A percentile compares a stretch with the other conserved stretches of the same genome.
Conservation (phyloP, 2,329 filamentous ascomycete genomes). For the Fusarium penzigii region DNA sequence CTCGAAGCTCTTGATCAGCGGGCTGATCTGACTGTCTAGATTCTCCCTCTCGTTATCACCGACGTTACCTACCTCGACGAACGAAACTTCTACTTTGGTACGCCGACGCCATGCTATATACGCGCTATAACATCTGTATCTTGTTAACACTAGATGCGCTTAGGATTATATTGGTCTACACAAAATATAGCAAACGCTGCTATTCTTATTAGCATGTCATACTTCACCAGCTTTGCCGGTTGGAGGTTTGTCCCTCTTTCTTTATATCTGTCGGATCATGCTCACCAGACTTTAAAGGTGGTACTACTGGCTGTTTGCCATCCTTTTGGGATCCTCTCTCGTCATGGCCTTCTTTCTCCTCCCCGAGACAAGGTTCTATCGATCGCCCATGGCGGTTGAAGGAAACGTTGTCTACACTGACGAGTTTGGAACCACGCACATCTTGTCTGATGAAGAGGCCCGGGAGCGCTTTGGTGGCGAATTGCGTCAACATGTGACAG, state of each 20-base stretch:
- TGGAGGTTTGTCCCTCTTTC: neutral
- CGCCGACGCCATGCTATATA: neutral
- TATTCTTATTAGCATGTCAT: neutral
- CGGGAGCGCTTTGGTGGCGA: constrained; percentile 2
- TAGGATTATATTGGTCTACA: neutral
- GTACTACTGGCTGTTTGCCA: neutral
- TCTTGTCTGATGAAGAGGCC: constrained; percentile 3
- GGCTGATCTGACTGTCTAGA: neutral
- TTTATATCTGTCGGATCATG: neutral
- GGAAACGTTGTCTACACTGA: constrained; percentile 2
- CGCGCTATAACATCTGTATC: neutral
- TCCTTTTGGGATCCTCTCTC: neutral
- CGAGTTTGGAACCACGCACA: constrained; percentile 5
- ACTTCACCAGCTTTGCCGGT: neutral
- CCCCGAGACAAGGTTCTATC: neutral
- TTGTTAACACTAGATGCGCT: neutral
- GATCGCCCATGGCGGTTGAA: neutral
- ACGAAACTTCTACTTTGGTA: neutral
- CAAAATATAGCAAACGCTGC: neutral
- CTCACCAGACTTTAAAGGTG: neutral
- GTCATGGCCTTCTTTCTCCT: neutral
- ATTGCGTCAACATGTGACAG: neutral
- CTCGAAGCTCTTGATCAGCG: neutral
- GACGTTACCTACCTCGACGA: neutral
- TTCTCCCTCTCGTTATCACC: neutral